These are phyloP conservation scores for Themeda triandra DNA, from an alignment of 176 grass and related monocot genomes.

Conservation along the genomic window DNA sequence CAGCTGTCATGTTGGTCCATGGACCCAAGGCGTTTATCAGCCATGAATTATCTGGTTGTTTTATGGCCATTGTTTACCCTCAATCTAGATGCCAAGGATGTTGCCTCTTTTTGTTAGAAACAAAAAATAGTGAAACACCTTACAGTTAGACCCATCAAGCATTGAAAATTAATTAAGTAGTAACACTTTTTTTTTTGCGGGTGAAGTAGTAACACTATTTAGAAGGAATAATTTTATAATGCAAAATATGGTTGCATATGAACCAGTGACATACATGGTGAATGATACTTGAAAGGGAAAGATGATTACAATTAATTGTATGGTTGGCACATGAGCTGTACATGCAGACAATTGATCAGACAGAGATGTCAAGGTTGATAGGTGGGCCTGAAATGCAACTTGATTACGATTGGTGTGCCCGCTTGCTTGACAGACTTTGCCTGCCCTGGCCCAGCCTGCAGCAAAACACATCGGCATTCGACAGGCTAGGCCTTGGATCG, in stretches of 20 bases:
- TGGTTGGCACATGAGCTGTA: background rate
- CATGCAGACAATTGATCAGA: background rate
- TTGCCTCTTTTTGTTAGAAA: background rate
- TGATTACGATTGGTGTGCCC: background rate
- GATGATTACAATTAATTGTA: background rate
- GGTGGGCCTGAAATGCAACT: background rate
- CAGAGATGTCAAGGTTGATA: background rate
- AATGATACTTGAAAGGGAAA: background rate
- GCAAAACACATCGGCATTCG: background rate
- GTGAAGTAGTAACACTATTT: no score
- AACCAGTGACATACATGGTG: background rate
- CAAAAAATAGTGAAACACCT: background rate
- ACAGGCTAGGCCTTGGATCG: background rate
- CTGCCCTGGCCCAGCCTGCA: background rate
- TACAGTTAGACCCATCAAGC: no score
- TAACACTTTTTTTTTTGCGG: no score
- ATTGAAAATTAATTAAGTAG: no score
- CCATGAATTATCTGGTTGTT: background rate
- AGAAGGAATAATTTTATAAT: background rate
- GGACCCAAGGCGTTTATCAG: background rate
- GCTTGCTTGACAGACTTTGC: background rate
- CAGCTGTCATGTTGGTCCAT: background rate
- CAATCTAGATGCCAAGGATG: background rate
- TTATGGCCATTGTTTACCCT: background rate
- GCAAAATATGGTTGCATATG: background rate